Evolutionary conservation across 2,329 filamentous ascomycete genomes (phyloP).

Genomic region (Cladosporium sp.): DNA sequence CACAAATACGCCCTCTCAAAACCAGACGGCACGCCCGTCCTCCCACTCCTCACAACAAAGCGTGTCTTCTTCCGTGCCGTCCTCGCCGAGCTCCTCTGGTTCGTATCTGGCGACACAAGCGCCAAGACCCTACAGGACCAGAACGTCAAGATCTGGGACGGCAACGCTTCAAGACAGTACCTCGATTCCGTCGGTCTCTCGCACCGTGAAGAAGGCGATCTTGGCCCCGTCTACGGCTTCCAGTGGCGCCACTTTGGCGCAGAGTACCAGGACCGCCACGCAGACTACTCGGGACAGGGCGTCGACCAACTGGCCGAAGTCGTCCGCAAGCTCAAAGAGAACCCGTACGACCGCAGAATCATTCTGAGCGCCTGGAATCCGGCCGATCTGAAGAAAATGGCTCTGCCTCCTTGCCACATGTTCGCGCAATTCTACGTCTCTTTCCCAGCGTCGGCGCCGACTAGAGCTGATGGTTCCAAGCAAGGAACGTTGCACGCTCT

Average conservation of each 20-base stretch:
- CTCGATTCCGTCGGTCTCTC: slow-evolving; percentile 81
- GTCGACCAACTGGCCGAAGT: slow-evolving; percentile 92
- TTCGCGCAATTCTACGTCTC: slow-evolving; percentile 95
- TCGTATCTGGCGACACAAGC: slow-evolving; percentile 81
- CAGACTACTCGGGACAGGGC: slow-evolving; percentile 84
- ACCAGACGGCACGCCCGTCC: slow-evolving; percentile 59
- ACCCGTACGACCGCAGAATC: slow-evolving; percentile 85
- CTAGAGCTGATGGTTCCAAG: slow-evolving; percentile 34
- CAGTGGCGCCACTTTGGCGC: slow-evolving; percentile 99
- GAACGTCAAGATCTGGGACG: slow-evolving; percentile 97
- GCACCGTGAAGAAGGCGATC: slow-evolving; percentile 81
- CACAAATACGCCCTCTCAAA: slow-evolving; percentile 82
- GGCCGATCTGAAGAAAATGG: slow-evolving; percentile 81
- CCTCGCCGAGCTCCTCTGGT: slow-evolving; percentile 93
- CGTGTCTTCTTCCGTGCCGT: slow-evolving; percentile 91
- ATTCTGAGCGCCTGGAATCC: slow-evolving; percentile 96
- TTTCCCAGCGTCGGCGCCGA: slow-evolving; percentile 53
- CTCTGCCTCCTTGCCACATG: slow-evolving; percentile 92
- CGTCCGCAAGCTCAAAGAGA: slow-evolving; percentile 79
- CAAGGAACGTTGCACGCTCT: slow-evolving; percentile 80
- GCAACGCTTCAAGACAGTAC: slow-evolving; percentile 87
- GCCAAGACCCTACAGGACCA: slow-evolving; percentile 72
- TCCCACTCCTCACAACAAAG: slow-evolving; percentile 95
- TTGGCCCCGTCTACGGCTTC: slow-evolving; percentile 96
- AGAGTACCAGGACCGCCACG: slow-evolving; percentile 73